Evolutionary conservation across 2,329 filamentous ascomycete genomes (phyloP).

Genomic region (Clarireedia homoeocarpa): DNA sequence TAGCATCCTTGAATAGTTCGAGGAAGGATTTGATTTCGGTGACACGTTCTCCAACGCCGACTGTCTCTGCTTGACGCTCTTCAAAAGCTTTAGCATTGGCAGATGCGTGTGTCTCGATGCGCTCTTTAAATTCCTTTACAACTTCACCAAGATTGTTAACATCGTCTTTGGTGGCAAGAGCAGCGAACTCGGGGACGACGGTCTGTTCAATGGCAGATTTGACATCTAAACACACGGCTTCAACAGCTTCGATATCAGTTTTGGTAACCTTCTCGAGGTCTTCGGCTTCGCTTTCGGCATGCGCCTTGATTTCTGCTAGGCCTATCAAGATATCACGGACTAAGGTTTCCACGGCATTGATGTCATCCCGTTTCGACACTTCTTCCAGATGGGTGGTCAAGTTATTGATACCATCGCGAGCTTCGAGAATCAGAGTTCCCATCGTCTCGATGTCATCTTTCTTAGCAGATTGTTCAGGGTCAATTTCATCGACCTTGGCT

Average conservation of each 20-base stretch:
- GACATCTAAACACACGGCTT: constrained; percentile 75
- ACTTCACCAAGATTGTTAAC: constrained; percentile 61
- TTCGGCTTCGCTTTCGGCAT: constrained; percentile 34
- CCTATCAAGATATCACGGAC: constrained; percentile 68
- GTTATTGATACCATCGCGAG: constrained; percentile 63
- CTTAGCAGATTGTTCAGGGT: constrained; percentile 61
- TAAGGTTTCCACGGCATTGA: constrained; percentile 68
- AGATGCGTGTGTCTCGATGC: constrained; percentile 58
- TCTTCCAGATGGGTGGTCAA: constrained; percentile 61
- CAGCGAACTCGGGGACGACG: constrained; percentile 60
- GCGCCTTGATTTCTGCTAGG: constrained; percentile 63
- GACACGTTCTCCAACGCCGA: constrained; percentile 69
- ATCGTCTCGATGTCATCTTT: constrained; percentile 53
- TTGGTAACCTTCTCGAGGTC: constrained; percentile 62
- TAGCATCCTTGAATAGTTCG: constrained; percentile 67
- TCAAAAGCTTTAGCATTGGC: constrained; percentile 73
- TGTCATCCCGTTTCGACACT: constrained; percentile 69
- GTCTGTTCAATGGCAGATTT: constrained; percentile 71
- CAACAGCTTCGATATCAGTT: constrained; percentile 73
- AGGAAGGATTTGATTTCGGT: constrained; percentile 70
- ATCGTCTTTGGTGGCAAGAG: constrained; percentile 69
- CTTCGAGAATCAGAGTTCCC: constrained; percentile 58
- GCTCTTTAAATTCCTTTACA: constrained; percentile 65
- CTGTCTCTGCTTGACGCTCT: constrained; percentile 76
- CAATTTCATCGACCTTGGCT: constrained; percentile 75